These are phyloP conservation scores for Ambrosia hybrid DNA, from an alignment of 140 eudicot genomes.

Conservation along the genomic window DNA sequence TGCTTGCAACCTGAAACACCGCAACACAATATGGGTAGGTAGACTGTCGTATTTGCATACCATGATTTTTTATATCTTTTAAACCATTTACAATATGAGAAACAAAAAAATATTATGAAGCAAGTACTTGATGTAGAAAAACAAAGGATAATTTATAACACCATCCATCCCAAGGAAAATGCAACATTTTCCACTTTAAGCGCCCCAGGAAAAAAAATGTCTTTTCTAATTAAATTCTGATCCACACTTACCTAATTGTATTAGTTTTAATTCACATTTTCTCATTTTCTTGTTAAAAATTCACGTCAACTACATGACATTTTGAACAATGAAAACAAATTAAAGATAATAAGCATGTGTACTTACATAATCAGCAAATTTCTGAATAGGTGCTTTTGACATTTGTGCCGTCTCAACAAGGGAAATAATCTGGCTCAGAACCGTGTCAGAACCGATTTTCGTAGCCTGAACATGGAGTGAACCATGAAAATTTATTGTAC, in stretches of 20 bases:
- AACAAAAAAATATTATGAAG: no score
- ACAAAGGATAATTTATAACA: not conserved
- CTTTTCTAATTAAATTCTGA: not conserved
- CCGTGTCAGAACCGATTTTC: slow-evolving; percentile 86
- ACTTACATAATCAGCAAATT: slow-evolving; percentile 94
- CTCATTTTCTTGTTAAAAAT: no score
- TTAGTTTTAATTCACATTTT: not conserved
- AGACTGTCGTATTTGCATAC: not conserved
- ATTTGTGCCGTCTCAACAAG: slow-evolving; percentile 97
- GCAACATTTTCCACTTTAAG: not conserved
- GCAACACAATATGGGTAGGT: slow-evolving; percentile 19
- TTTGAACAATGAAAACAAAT: slow-evolving; percentile 10
- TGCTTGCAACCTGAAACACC: slow-evolving; percentile 84
- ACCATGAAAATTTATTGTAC: slow-evolving; percentile 91
- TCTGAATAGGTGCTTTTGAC: slow-evolving; percentile 99
- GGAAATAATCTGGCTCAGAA: slow-evolving; percentile 91
- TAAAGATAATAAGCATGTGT: not conserved
- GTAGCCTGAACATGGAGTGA: slow-evolving; percentile 83
- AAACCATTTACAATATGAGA: not conserved
- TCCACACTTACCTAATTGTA: not conserved
- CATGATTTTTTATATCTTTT: not conserved
- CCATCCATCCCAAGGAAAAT: slow-evolving; percentile 17
- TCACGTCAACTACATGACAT: no score
- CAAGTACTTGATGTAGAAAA: not conserved
- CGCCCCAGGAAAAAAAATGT: not conserved